Conservation (phyloP, 441 rosid species). For the Metrosideros polymorpha region DNA sequence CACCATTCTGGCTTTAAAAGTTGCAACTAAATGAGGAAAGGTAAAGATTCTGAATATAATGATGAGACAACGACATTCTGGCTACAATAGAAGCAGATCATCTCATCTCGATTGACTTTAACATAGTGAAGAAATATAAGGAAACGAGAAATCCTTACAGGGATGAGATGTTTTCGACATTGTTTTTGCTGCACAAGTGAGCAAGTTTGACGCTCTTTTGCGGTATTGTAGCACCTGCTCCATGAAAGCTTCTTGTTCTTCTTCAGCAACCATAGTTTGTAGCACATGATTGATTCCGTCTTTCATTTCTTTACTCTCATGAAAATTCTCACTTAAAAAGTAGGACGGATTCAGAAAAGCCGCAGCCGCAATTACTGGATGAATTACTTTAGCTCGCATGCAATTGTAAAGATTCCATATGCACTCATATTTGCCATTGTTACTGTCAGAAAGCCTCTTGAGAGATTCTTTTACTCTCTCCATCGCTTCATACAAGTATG, state of each 20-base stretch:
- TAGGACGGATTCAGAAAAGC: conserved; percentile 1
- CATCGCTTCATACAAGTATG: conserved; percentile 1
- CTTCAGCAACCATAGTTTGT: neutral
- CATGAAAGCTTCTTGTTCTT: neutral
- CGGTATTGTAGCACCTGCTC: neutral
- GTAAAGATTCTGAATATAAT: neutral
- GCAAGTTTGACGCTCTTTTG: neutral
- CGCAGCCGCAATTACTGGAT: conserved; percentile 6
- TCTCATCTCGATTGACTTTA: neutral
- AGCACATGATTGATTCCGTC: neutral
- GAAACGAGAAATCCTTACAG: neutral
- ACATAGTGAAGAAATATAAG: neutral
- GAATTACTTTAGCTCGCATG: neutral
- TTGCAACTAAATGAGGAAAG: neutral
- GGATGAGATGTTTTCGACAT: conserved; percentile 1
- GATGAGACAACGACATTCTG: neutral
- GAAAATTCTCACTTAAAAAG: neutral
- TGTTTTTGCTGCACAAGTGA: neutral
- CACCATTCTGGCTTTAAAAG: neutral
- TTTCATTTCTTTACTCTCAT: neutral
- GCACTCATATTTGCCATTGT: neutral
- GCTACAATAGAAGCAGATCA: neutral
- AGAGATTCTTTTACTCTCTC: neutral
- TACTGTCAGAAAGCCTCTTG: neutral
- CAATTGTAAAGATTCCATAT: neutral